Percentiles rank a stretch among this genome's conserved stretches.
Evolutionary conservation across 2,329 filamentous ascomycete species (phyloP).

Genomic region (Metarhizium robertsii): DNA sequence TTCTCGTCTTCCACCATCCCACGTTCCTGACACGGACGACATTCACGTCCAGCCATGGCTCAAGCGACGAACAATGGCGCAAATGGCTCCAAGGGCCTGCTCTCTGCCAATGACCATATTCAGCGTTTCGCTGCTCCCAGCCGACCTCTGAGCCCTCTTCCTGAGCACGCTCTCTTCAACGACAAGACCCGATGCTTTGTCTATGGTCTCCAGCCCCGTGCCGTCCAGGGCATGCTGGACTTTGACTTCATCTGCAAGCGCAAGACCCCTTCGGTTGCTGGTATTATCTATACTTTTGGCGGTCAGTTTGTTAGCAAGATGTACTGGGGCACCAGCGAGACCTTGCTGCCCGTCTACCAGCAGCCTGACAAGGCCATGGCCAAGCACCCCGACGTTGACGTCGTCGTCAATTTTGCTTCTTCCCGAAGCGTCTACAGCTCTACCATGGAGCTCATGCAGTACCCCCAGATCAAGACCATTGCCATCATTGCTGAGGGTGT

Average conservation of each 20-base stretch:
- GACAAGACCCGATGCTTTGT: conserved; percentile 99
- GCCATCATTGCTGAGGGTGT: conserved; percentile 99
- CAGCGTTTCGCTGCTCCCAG: conserved; percentile 89
- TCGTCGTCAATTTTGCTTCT: conserved; percentile 98
- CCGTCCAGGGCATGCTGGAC: conserved; percentile 89
- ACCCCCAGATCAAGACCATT: conserved; percentile 94
- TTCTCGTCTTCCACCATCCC: not conserved
- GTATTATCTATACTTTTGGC: conserved; percentile 99
- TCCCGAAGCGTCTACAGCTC: conserved; percentile 98
- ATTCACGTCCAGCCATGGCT: conserved; percentile 36
- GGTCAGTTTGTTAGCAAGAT: conserved; percentile 99
- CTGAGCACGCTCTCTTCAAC: conserved; percentile 90
- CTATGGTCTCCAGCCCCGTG: conserved; percentile 95
- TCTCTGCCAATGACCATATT: conserved; percentile 96
- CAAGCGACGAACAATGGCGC: conserved; percentile 36
- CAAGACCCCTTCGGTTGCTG: conserved; percentile 87
- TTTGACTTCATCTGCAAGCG: conserved; percentile 99
- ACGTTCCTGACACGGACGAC: conserved; percentile 7
- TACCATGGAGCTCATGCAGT: conserved; percentile 97
- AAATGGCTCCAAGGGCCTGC: conserved; percentile 40
- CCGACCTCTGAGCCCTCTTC: conserved; percentile 80
- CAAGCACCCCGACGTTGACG: conserved; percentile 96
- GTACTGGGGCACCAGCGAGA: conserved; percentile 99
- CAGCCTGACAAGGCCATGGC: conserved; percentile 81
- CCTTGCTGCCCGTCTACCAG: conserved; percentile 96